Evolutionary conservation across 306 rosid species (phyloP).

Genomic region (Malus domestica): DNA sequence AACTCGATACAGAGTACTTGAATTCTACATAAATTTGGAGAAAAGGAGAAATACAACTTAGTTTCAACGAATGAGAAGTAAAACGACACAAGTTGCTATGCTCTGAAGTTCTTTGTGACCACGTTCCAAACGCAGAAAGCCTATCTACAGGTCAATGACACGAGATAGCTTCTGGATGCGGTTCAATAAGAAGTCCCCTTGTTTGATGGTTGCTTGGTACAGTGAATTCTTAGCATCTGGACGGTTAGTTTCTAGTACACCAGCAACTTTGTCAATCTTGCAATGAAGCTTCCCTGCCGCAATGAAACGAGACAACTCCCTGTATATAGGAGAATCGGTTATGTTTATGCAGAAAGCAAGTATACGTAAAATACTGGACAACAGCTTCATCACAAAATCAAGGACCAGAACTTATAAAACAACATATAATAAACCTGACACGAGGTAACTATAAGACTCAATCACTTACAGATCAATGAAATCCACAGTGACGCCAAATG

Average conservation of each 20-base stretch:
- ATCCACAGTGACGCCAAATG: constrained; percentile 93
- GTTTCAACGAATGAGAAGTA: constrained; percentile 6
- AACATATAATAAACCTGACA: background rate
- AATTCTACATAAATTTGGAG: constrained; percentile 15
- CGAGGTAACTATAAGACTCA: background rate
- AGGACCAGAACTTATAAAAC: background rate
- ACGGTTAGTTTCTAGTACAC: constrained; percentile 87
- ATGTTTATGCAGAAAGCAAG: background rate
- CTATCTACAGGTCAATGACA: constrained; percentile 63
- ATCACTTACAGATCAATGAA: constrained; percentile 84
- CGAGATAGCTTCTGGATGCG: constrained; percentile 92
- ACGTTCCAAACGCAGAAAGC: constrained; percentile 2
- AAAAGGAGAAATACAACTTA: background rate
- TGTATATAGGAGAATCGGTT: constrained; percentile 25
- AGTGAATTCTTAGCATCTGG: constrained; percentile 95
- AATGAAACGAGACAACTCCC: constrained; percentile 95
- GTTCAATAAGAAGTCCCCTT: constrained; percentile 91
- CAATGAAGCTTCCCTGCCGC: constrained; percentile 98
- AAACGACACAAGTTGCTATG: background rate
- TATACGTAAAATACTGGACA: background rate
- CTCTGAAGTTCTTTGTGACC: constrained; percentile 10
- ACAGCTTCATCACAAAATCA: background rate
- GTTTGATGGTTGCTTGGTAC: constrained; percentile 95
- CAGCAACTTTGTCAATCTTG: constrained; percentile 93
- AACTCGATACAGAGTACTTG: background rate